phyloP scores from a whole-genome alignment of 106 monocot species.

The Posidonia australis region DNA sequence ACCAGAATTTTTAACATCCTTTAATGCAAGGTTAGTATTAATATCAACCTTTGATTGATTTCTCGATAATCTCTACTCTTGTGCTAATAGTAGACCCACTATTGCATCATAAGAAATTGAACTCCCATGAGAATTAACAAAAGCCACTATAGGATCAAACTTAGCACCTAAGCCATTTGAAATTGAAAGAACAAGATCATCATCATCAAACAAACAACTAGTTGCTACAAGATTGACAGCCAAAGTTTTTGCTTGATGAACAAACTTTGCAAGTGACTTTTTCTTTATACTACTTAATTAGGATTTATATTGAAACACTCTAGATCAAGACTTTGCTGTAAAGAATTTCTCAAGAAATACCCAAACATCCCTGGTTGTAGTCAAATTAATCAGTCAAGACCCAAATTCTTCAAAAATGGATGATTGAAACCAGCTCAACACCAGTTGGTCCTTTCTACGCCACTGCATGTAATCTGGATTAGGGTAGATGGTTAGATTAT shows the following conservation, averaged over 20 bases:
- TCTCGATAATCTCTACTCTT: not conserved
- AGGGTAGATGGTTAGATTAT: too few species aligned
- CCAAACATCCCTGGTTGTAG: too few species aligned
- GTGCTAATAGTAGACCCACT: not conserved
- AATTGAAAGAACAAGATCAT: not conserved
- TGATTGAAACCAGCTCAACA: too few species aligned
- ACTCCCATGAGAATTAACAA: not conserved
- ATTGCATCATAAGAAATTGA: not conserved
- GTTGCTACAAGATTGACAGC: not conserved
- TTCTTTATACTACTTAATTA: not conserved
- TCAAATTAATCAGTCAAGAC: too few species aligned
- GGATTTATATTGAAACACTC: not conserved
- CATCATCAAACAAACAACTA: not conserved
- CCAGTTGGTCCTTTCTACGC: too few species aligned
- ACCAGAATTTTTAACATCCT: not conserved
- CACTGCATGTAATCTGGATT: too few species aligned
- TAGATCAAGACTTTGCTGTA: not conserved
- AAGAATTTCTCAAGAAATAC: too few species aligned
- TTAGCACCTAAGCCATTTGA: not conserved
- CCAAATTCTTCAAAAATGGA: too few species aligned
- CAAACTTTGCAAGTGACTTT: not conserved
- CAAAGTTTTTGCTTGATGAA: not conserved
- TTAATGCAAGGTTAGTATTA: not conserved
- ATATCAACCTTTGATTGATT: not conserved
- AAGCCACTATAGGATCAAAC: not conserved